Evolutionary conservation across 345 rosid species (phyloP).

Genomic region (Clarkia xantiana): DNA sequence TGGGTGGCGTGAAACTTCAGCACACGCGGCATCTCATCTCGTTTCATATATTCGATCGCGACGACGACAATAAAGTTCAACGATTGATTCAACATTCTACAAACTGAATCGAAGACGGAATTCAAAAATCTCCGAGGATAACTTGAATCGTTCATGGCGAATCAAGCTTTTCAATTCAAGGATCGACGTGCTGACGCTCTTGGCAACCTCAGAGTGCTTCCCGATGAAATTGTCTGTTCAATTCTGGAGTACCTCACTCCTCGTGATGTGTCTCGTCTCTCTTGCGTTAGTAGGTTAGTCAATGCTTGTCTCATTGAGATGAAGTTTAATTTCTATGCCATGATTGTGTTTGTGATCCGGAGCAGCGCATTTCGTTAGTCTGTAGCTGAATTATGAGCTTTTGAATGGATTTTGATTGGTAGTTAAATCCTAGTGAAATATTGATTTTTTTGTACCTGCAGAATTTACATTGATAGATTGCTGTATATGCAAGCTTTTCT

Average conservation of each 20-base stretch:
- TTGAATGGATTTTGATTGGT: too few relatives aligned
- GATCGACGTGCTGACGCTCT: slow-evolving; percentile 68
- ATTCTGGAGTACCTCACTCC: slow-evolving; percentile 52
- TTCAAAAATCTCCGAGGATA: too few relatives aligned
- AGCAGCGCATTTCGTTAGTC: too few relatives aligned
- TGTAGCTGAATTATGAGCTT: too few relatives aligned
- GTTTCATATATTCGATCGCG: too few relatives aligned
- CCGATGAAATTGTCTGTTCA: slow-evolving; percentile 59
- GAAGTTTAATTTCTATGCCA: background rate
- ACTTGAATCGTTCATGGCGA: slow-evolving; percentile 19
- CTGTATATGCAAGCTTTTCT: too few relatives aligned
- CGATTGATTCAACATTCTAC: too few relatives aligned
- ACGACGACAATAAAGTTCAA: too few relatives aligned
- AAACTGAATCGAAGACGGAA: too few relatives aligned
- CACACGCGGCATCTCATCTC: slow-evolving; percentile 12
- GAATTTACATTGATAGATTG: too few relatives aligned
- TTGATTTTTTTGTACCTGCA: too few relatives aligned
- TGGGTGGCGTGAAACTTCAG: slow-evolving; percentile 9
- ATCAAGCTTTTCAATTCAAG: slow-evolving; percentile 12
- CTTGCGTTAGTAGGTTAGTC: slow-evolving; percentile 84
- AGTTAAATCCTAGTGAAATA: too few relatives aligned
- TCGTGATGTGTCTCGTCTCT: slow-evolving; percentile 57
- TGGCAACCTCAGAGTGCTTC: slow-evolving; percentile 45
- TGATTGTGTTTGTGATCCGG: background rate
- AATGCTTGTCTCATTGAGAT: background rate